These are phyloP conservation scores for Chondrostereum purpureum DNA, from an alignment of 1,284 basidiomycete genomes.

Conservation along the genomic window DNA sequence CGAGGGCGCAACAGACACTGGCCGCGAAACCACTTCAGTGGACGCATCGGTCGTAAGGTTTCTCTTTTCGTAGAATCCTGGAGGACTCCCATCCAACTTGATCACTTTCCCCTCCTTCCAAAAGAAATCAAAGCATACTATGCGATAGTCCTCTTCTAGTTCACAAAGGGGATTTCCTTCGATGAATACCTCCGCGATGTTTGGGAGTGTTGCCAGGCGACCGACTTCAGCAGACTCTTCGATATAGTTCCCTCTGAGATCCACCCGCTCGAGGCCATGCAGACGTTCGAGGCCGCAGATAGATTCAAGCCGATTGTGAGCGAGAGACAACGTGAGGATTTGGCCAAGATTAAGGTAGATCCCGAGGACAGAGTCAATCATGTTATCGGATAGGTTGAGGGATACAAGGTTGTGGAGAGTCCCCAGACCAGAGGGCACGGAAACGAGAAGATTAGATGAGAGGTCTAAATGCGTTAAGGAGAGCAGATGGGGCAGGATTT, in stretches of 20 bases:
- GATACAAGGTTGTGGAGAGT: slow-evolving; percentile 72
- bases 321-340: slow-evolving; percentile 70
- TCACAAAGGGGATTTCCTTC: slow-evolving; percentile 76
- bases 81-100: slow-evolving; percentile 66
- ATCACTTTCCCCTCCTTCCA: slow-evolving; percentile 73
- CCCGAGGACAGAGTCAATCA: slow-evolving; percentile 92
- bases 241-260: slow-evolving; percentile 79
- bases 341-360: slow-evolving; percentile 81
- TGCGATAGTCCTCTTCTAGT: slow-evolving; percentile 66
- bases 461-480: slow-evolving; percentile 84
- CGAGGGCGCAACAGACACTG: slow-evolving; percentile 42
- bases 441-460: slow-evolving; percentile 84
- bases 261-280: slow-evolving; percentile 74
- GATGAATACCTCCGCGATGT: slow-evolving; percentile 73
- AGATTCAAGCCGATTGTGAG: slow-evolving; percentile 85
- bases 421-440: slow-evolving; percentile 74
- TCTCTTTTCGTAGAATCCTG: slow-evolving; percentile 74
- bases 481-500: slow-evolving; percentile 66
- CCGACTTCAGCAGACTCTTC: slow-evolving; percentile 85
- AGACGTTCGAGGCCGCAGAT: slow-evolving; percentile 91
- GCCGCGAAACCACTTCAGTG: slow-evolving; percentile 48
- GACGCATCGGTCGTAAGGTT: slow-evolving; percentile 42
- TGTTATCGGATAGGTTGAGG: slow-evolving; percentile 90
- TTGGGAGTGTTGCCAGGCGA: slow-evolving; percentile 73
- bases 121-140: slow-evolving; percentile 78